Conservation (phyloP, 164 flowering plant genomes). For the Vitis amurensis region DNA sequence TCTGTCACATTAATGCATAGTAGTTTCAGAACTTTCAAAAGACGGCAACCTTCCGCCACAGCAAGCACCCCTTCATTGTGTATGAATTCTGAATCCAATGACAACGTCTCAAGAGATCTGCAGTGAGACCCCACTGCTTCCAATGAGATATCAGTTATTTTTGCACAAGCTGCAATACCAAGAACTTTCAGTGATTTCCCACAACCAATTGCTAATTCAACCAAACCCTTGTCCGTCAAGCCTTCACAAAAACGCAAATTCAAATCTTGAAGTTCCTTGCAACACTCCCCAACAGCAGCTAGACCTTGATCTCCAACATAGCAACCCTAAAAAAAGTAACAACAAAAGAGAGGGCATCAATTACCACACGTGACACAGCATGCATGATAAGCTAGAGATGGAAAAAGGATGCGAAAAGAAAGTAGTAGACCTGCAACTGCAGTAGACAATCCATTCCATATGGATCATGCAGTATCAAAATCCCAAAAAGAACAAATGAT, state of each 20-base stretch:
- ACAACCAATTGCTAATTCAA: conserved; percentile 58
- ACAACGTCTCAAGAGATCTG: conserved; percentile 57
- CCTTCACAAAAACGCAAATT: conserved; percentile 93
- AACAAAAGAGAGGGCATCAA: background rate
- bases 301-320: conserved; percentile 83
- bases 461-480: too few species aligned
- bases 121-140: conserved; percentile 83
- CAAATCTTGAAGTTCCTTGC: conserved; percentile 77
- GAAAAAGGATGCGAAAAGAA: background rate
- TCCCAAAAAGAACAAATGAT: too few species aligned
- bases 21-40: conserved; percentile 67
- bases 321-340: conserved; percentile 61
- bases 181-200: conserved; percentile 69
- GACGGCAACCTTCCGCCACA: conserved; percentile 69
- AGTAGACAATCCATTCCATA: too few species aligned
- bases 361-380: background rate
- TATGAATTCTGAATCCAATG: conserved; percentile 78
- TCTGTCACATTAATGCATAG: conserved; percentile 83
- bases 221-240: conserved; percentile 70
- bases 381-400: background rate
- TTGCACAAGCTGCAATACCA: conserved; percentile 84
- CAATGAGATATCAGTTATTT: conserved; percentile 71
- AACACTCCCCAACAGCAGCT: conserved; percentile 72
- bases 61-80: conserved; percentile 70
- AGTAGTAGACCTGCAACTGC: too few species aligned